Evolutionary conservation across 2,329 filamentous ascomycete species (phyloP).

Genomic region (Sordariomycetes sp.): DNA sequence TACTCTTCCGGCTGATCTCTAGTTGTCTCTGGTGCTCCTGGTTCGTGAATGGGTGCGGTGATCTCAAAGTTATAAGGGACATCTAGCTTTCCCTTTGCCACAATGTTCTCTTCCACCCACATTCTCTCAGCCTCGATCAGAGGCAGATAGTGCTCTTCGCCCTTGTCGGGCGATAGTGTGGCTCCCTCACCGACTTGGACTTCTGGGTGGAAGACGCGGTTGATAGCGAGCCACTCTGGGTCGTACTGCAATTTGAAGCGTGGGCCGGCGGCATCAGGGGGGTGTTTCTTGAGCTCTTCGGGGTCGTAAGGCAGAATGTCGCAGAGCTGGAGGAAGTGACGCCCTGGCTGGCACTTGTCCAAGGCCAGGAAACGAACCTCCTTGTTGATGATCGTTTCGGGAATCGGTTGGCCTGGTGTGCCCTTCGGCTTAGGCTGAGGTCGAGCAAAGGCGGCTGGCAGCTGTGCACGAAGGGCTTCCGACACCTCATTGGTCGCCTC

Average conservation of each 20-base stretch:
- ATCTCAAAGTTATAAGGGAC: slow-evolving; percentile 71
- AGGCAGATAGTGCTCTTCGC: slow-evolving; percentile 57
- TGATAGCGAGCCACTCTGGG: slow-evolving; percentile 91
- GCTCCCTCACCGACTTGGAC: slow-evolving; percentile 54
- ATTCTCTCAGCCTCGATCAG: slow-evolving; percentile 59
- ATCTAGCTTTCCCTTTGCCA: slow-evolving; percentile 47
- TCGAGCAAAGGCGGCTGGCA: slow-evolving; percentile 65
- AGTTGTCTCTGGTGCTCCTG: slow-evolving; percentile 45
- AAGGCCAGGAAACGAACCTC: slow-evolving; percentile 78
- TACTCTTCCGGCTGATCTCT: slow-evolving; percentile 67
- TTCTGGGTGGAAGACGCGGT: slow-evolving; percentile 63
- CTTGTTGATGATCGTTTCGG: slow-evolving; percentile 66
- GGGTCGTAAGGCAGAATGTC: slow-evolving; percentile 45
- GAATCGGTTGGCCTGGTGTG: slow-evolving; percentile 53
- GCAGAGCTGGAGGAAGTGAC: slow-evolving; percentile 74
- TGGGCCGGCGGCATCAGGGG: slow-evolving; percentile 10
- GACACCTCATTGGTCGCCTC: slow-evolving; percentile 32
- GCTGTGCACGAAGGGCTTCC: slow-evolving; percentile 58
- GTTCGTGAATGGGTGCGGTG: slow-evolving; percentile 66
- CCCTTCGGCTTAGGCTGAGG: slow-evolving; percentile 22
- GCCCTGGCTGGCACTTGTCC: slow-evolving; percentile 78
- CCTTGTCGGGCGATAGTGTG: slow-evolving; percentile 49
- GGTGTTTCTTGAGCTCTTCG: slow-evolving; percentile 10
- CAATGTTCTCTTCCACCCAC: slow-evolving; percentile 78
- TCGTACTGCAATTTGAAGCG: slow-evolving; percentile 70